Evolutionary conservation across 2,329 filamentous ascomycete species (phyloP).

Genomic region (Trichoderma atrobrunneum): DNA sequence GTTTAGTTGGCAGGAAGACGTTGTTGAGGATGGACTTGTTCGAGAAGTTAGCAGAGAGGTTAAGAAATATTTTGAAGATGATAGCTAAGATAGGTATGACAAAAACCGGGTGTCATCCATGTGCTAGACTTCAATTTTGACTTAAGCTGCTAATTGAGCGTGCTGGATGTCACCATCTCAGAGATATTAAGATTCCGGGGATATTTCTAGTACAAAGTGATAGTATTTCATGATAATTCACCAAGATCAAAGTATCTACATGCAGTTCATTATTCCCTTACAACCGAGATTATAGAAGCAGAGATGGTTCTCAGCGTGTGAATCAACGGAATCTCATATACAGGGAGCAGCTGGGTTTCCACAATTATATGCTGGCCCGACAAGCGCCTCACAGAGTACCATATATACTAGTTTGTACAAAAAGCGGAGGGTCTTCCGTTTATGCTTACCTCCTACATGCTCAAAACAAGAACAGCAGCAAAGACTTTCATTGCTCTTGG

Average conservation of each 20-base stretch:
- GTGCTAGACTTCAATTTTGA: background rate
- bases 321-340: background rate
- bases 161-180: background rate
- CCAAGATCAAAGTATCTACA: background rate
- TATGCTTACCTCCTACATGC: background rate
- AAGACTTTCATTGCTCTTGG: background rate
- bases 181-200: background rate
- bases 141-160: background rate
- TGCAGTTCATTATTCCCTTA: background rate
- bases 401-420: background rate
- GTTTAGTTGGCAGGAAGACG: constrained; percentile 40
- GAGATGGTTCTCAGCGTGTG: background rate
- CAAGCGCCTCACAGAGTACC: background rate
- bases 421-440: background rate
- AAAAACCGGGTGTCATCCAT: background rate
- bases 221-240: background rate
- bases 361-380: background rate
- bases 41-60: background rate
- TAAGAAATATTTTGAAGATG: background rate
- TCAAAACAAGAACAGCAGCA: background rate
- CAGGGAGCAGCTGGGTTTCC: background rate
- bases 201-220: no score
- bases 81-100: background rate
- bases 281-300: background rate
- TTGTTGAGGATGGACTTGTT: constrained; percentile 15